Base-by-base conservation (phyloP, 345 rosid species). In the Cardamine resedifolia region DNA sequence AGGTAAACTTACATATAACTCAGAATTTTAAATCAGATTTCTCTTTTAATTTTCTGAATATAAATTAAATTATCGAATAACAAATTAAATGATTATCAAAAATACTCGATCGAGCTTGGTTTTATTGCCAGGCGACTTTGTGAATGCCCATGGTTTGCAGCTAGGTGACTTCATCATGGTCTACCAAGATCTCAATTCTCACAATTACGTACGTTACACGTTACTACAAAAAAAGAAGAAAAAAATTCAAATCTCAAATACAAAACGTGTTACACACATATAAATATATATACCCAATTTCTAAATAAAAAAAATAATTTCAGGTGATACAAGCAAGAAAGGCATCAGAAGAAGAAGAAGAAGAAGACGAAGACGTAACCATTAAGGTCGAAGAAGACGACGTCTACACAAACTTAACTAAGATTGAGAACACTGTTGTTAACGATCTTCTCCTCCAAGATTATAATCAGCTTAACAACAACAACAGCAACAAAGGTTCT, bases 271-370 rank as follows among this genome's bases (percentile, higher is more conserved):
- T 44, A 44, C 41, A 43, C 47, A 43, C 48, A 58, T 27, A 34
- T n/a, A 28, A 0, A 41, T 38, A 38, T 38, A 45, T 33, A 39
- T 10, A 20, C 18, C 15, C 11, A n/a, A 2, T 0, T 19, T 18
- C 18, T 44, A 26, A 15, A 10, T 68, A 44, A 26, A 6, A 6
- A 33, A 33, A 50, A n/a, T n/a, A n/a, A n/a, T n/a, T 39, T 70
- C 82, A 95, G 99, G 92, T 87, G 43, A 91, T 91, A 75, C 90
- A 95, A 67, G 99, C 96, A 26, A 88, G 77, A 73, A 95, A 91
- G 79, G 94, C 97, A 4, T 78, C 86, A 0, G 94, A 87, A 53
- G 78, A 58, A 44, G 73, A 55, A 38, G 60, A 1, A 39, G 50
- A 48, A 16, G 49, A 16, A 36, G 49, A 66, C 39, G 78, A 81